These are phyloP conservation scores for Achaetomium macrosporum DNA, from an alignment of 2,329 filamentous ascomycete species.

Conservation along the genomic window DNA sequence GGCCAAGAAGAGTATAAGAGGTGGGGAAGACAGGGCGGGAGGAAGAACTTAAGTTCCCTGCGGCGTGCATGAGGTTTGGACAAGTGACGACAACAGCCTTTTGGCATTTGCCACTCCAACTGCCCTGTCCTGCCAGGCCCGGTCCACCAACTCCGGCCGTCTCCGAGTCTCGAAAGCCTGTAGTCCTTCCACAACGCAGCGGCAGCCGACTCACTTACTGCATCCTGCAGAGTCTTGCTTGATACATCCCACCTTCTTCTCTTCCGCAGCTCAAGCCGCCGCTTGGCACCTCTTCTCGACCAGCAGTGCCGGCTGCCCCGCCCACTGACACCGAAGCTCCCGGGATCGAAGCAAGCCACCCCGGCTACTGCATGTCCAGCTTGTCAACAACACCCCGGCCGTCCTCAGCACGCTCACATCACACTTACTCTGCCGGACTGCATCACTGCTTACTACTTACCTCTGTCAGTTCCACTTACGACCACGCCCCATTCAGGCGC, in stretches of 20 bases:
- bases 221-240: slow-evolving; percentile 16
- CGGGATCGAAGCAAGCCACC: slow-evolving; percentile 2
- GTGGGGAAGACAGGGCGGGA: too few species aligned
- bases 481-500: slow-evolving; percentile 10
- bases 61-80: background rate
- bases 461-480: slow-evolving; percentile 11
- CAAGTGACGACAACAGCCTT: background rate
- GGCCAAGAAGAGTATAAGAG: too few species aligned
- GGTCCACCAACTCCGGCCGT: background rate
- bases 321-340: slow-evolving; percentile 14
- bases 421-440: slow-evolving; percentile 18
- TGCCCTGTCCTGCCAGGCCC: background rate
- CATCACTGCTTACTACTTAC: slow-evolving; percentile 12
- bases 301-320: slow-evolving; percentile 11
- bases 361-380: slow-evolving; percentile 7
- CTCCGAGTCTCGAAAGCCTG: background rate
- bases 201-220: slow-evolving; percentile 1
- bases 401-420: slow-evolving; percentile 17
- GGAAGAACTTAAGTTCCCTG: too few species aligned
- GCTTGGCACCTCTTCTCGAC: slow-evolving; percentile 8
- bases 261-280: background rate
- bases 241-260: slow-evolving; percentile 4
- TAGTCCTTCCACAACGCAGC: background rate
- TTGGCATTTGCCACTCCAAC: background rate
- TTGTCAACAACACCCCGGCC: background rate